Evolutionary conservation across 805 yeast genomes (phyloP).

Genomic region (Metschnikowia lunata): DNA sequence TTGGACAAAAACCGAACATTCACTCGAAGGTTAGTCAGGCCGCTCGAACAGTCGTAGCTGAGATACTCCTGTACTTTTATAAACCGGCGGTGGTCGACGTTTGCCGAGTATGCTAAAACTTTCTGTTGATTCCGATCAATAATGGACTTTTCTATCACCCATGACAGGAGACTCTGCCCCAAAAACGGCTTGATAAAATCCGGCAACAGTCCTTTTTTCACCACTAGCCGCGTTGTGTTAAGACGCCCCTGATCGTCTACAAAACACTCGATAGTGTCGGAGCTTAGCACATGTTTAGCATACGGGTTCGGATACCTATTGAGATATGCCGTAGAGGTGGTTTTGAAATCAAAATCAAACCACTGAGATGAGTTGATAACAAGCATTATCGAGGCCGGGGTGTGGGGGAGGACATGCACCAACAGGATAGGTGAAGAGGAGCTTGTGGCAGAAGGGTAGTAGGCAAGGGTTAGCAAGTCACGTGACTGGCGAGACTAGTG

Average conservation of each 20-base stretch:
- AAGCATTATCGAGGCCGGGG: constrained; percentile 49
- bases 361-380: constrained; percentile 52
- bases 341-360: constrained; percentile 62
- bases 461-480: no score
- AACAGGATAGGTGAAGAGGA: no score
- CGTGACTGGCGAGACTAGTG: no score
- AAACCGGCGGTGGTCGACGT: constrained; percentile 77
- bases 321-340: constrained; percentile 74
- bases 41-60: constrained; percentile 37
- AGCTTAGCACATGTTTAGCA: constrained; percentile 78
- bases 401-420: no score
- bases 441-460: no score
- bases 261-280: constrained; percentile 64
- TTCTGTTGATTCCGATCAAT: constrained; percentile 57
- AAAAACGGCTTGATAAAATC: constrained; percentile 71
- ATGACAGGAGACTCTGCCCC: constrained; percentile 59
- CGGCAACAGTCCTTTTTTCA: constrained; percentile 79
- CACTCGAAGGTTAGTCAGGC: constrained; percentile 46
- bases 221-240: constrained; percentile 67
- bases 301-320: constrained; percentile 65
- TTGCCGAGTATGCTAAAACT: constrained; percentile 70
- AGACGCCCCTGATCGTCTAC: constrained; percentile 62
- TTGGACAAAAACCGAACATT: constrained; percentile 70
- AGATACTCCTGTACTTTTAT: constrained; percentile 77
- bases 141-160: constrained; percentile 76